Base-by-base conservation (phyloP, 768 basidiomycete genomes). In the Suillus subaureus region DNA sequence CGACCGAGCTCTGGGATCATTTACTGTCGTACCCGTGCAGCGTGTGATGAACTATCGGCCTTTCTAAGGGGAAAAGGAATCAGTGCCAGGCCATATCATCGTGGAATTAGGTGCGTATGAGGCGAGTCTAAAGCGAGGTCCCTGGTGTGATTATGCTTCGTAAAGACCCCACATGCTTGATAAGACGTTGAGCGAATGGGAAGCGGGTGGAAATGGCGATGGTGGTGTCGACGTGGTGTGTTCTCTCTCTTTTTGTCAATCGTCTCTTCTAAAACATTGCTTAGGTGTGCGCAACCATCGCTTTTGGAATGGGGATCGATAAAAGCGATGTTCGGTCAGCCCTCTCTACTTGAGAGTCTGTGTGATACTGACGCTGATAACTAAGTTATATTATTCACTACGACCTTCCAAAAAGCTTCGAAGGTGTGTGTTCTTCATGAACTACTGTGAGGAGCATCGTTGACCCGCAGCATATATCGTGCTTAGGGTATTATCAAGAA, bases 251-350 rank as follows among this genome's bases (percentile, higher is more conserved):
- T 0, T 11, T 45, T 9, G 5, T 47, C 16, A 21, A 21, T 16
- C 2, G 40, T 42, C 26, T 31, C 11, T 42, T 28, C 23, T 28
- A 42, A 33, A 2, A 28, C 11, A n/a, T 43, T 16, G 4, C 26
- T 31, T 61, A 91, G 89, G 89, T 92, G 51, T 87, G 91, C 31
- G 91, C 91, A 12, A 92, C 92, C 0, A 85, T 94, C 60, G 93
- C 93, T 6, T 95, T 94, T 69, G 93, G 93, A 2, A 87, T 94
- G 79, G 93, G 93, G 2, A 94, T 95, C 54, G 92, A 95, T 73
- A 94, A 94, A 78, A 79, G 85, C 23, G 89, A 93, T 67, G 91
- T 92, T 61, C 83, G 90, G 87, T 87, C 72, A 26, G 76, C 42
- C 37, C 37, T 63, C 23, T 16, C 3, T 54, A 43, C 49, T 52